Evolutionary conservation across 2,329 filamentous ascomycete genomes (phyloP).

Genomic region (Alternaria dauci): DNA sequence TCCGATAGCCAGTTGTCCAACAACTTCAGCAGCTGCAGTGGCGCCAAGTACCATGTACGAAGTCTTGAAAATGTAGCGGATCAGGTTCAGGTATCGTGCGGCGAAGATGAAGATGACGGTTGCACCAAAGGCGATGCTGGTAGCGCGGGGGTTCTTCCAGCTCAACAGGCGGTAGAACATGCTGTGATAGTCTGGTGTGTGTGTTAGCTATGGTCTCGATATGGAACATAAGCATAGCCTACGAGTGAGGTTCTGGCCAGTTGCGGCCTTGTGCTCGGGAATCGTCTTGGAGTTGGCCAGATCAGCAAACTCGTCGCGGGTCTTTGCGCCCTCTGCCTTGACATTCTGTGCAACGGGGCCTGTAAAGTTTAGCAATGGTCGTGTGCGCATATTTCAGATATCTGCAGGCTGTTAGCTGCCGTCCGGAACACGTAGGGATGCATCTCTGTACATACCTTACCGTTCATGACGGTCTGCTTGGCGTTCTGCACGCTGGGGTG

Average conservation of each 20-base stretch:
- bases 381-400: constrained; percentile 26
- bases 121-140: constrained; percentile 66
- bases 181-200: constrained; percentile 67
- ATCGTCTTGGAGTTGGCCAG: constrained; percentile 63
- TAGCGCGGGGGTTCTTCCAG: constrained; percentile 72
- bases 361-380: constrained; percentile 41
- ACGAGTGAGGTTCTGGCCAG: constrained; percentile 70
- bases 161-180: constrained; percentile 72
- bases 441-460: constrained; percentile 49
- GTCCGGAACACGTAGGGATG: constrained; percentile 6
- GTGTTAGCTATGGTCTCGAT: constrained; percentile 22
- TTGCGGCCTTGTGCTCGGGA: constrained; percentile 64
- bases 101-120: constrained; percentile 68
- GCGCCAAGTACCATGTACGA: constrained; percentile 67
- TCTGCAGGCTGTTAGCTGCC: constrained; percentile 41
- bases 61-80: constrained; percentile 69
- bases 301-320: constrained; percentile 65
- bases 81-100: constrained; percentile 68
- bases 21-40: constrained; percentile 66
- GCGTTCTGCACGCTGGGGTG: constrained; percentile 60
- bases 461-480: constrained; percentile 54
- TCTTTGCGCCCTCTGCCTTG: constrained; percentile 65
- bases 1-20: constrained; percentile 63
- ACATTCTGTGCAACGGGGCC: constrained; percentile 66
- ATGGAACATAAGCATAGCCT: constrained; percentile 36